Base-by-base conservation (phyloP, 176 grass and related monocot genomes). In the Avena insularis region DNA sequence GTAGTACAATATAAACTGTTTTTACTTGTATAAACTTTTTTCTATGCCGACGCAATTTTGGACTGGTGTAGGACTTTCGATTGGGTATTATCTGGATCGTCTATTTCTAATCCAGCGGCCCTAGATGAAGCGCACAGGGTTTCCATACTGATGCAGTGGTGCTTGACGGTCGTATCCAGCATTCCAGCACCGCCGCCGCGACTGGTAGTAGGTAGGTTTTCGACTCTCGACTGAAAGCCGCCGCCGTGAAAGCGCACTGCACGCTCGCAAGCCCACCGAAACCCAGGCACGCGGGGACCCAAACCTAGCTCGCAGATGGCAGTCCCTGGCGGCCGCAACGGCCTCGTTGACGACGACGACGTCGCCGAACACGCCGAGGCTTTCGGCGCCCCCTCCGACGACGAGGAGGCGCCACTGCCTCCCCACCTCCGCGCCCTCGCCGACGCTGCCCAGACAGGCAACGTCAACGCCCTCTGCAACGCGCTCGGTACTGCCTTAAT, bases 391-490 rank as follows among this genome's bases (percentile, higher is more conserved):
- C 14, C 40, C 53, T 80, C 82, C 29, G 92, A 88, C 12, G 92
- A 89, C 29, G 92, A 92, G 29, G 93, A 98, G 6, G 74, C 51
- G 58, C 91, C 85, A 6, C 77, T 93, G 55, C 93, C 96, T 33
- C 74, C 85, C 71, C 89, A 98, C 67, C 97, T 98, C 89, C 91
- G 89, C 46, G 78, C 90, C 17, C 94, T 98, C 85, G 83, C 90
- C 75, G 91, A 85, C 77, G 92, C 94, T 82, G 92, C 93, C 50
- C 92, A 96, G 89, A 80, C 80, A 20, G 97, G 97, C 60, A 82
- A 98, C 38, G 79, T 75, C 64, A 55, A 71, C 23, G 92, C 92
- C 85, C 94, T 98, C 20, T 85, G 83, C 16, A 45, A 43, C 31
- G 97, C 92, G 13, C 92, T 98, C 14, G 92, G 93, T 98, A 94